These are phyloP conservation scores for Dactylellina drechsleri DNA, from an alignment of 2,329 filamentous ascomycete genomes.

Conservation along the genomic window DNA sequence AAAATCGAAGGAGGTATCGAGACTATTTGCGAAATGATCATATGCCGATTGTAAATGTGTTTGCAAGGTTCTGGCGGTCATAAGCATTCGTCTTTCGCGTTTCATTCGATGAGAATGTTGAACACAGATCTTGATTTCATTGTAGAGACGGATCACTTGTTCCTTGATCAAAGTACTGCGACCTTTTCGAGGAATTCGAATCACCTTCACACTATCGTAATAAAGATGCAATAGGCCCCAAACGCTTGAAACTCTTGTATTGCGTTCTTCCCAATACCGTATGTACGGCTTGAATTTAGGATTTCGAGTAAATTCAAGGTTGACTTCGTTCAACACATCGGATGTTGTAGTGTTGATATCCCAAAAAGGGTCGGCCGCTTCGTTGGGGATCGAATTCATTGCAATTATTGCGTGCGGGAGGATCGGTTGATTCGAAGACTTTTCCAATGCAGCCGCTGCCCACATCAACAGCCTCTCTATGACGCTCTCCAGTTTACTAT, in stretches of 20 bases:
- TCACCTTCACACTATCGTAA: slow-evolving; percentile 65
- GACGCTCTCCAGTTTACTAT: slow-evolving; percentile 62
- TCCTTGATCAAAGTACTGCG: slow-evolving; percentile 65
- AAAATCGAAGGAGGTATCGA: slow-evolving; percentile 67
- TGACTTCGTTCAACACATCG: slow-evolving; percentile 60
- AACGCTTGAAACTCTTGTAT: slow-evolving; percentile 63
- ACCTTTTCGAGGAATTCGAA: slow-evolving; percentile 64
- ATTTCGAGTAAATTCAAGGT: slow-evolving; percentile 61
- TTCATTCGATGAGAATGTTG: slow-evolving; percentile 63
- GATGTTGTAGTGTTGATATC: slow-evolving; percentile 63
- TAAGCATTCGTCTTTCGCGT: slow-evolving; percentile 64
- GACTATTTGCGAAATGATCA: slow-evolving; percentile 65
- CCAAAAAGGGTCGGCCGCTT: slow-evolving; percentile 63
- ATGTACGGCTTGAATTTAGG: slow-evolving; percentile 62
- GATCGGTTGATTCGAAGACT: slow-evolving; percentile 68
- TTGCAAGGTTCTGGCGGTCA: slow-evolving; percentile 64
- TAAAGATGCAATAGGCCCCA: slow-evolving; percentile 66
- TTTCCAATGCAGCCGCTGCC: slow-evolving; percentile 67
- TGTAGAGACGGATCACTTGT: slow-evolving; percentile 65
- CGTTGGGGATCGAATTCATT: slow-evolving; percentile 64
- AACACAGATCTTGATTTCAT: slow-evolving; percentile 63
- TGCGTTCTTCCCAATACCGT: slow-evolving; percentile 63
- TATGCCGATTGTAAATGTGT: slow-evolving; percentile 66
- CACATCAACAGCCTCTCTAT: slow-evolving; percentile 65
- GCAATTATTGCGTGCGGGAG: slow-evolving; percentile 69